phyloP scores from a whole-genome alignment of 1,284 basidiomycete genomes.

The Coniferiporia sulphurascens region DNA sequence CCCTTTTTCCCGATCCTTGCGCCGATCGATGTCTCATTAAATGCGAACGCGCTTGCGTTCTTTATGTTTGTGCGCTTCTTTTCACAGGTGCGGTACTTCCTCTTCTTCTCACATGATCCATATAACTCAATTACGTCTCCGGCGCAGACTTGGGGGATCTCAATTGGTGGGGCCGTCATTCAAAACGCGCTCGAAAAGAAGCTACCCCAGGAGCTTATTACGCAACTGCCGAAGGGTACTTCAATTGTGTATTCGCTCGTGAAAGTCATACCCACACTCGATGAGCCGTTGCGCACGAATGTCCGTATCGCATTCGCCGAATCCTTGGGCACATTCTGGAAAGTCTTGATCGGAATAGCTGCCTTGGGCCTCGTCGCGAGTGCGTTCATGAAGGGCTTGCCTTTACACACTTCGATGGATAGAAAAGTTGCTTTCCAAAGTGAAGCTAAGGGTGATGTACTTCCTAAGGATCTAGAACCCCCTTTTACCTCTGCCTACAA shows the following conservation, averaged over 20 bases:
- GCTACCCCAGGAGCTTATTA: slow-evolving; percentile 31
- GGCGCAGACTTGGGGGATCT: slow-evolving; percentile 35
- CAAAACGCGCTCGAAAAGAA: slow-evolving; percentile 33
- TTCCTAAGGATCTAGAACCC: background rate
- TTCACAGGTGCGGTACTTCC: slow-evolving; percentile 17
- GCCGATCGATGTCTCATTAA: slow-evolving; percentile 29
- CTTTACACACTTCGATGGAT: background rate
- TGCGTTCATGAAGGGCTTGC: slow-evolving; percentile 29
- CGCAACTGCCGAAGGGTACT: slow-evolving; percentile 28
- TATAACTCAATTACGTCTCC: background rate
- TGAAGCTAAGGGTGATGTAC: background rate
- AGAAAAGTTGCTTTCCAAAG: background rate
- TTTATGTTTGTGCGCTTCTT: slow-evolving; percentile 30
- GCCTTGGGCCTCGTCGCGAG: slow-evolving; percentile 28
- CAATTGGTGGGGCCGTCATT: slow-evolving; percentile 34
- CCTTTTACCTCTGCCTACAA: no score
- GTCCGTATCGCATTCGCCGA: slow-evolving; percentile 34
- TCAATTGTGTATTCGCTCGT: slow-evolving; percentile 35
- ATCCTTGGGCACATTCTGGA: slow-evolving; percentile 31
- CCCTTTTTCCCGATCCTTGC: slow-evolving; percentile 32
- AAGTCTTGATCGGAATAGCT: slow-evolving; percentile 28
- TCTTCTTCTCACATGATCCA: slow-evolving; percentile 9
- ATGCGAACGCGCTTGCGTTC: slow-evolving; percentile 30
- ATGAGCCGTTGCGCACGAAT: slow-evolving; percentile 28
- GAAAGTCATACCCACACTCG: slow-evolving; percentile 28